Percentiles rank a stretch among this genome's conserved stretches.
These are phyloP conservation scores for Daldinia sp. DNA, from an alignment of 2,329 filamentous ascomycete genomes.

Conservation along the genomic window DNA sequence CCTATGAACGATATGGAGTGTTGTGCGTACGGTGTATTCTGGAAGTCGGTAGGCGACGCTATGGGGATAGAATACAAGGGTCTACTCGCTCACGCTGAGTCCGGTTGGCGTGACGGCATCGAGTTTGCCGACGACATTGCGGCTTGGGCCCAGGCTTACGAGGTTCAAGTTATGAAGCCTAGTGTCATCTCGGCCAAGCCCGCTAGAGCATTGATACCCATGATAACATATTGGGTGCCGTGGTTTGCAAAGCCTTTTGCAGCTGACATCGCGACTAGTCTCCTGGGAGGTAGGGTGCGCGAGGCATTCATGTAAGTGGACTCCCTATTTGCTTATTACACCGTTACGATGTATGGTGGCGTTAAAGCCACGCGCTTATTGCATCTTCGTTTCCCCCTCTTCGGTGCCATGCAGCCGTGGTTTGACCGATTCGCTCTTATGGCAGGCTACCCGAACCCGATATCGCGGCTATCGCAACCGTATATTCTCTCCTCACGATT, in stretches of 20 bases:
- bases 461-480: conserved; percentile 48
- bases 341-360: not conserved
- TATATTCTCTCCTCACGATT: conserved; percentile 57
- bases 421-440: not conserved
- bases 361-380: not conserved
- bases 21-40: conserved; percentile 73
- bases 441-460: conserved; percentile 55
- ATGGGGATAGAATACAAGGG: conserved; percentile 68
- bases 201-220: conserved; percentile 66
- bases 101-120: conserved; percentile 57
- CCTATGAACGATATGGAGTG: conserved; percentile 70
- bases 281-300: conserved; percentile 71
- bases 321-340: not conserved
- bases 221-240: conserved; percentile 67
- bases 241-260: conserved; percentile 55
- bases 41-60: conserved; percentile 74
- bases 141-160: conserved; percentile 63
- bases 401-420: not conserved
- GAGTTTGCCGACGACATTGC: conserved; percentile 60
- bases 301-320: conserved; percentile 68
- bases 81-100: conserved; percentile 42
- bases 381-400: not conserved
- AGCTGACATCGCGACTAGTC: conserved; percentile 60
- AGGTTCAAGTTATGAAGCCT: conserved; percentile 66
- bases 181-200: conserved; percentile 57